Evolutionary conservation across 2,329 filamentous ascomycete species (phyloP), one percentile per base, ranked within the genome.

Genomic region (Parafenestella ontariensis): DNA sequence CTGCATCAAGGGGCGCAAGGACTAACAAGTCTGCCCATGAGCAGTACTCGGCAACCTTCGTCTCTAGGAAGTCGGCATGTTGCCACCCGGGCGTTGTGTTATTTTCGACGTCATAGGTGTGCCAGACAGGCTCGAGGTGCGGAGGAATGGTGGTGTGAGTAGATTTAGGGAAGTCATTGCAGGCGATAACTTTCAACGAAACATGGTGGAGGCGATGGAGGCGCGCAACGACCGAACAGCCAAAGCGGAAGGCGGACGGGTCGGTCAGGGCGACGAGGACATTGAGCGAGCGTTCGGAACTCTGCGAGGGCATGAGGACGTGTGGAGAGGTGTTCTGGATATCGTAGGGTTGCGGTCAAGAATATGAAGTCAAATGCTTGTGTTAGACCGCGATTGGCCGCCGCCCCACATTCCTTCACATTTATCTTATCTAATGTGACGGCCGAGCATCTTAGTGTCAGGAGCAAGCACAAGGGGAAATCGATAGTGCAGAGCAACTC

Each of bases 11-110:
- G 3, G 93, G 92, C 6, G 90, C 90, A 51, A 96, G 85, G 28
- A 96, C 87, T 54, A 96, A 82, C 62, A 96, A 78, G 75, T 96
- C 90, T 5, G 93, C 91, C 93, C 93, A 97, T 57, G 91, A 85
- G 61, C 92, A 91, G 56, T 96, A 87, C 67, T 89, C 87, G 9
- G 83, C 83, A 17, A 89, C 78, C 46, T 85, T 81, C 58, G 85
- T 81, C 21, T 86, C 70, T 18, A 59, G 45, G 50, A 52, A 65
- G 41, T 70, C 68, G 9, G 50, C 53, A 42, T 70, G 64, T 49
- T 68, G 61, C 65, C 66, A 68, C 31, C 57, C 62, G 6, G 66
- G 60, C 11, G 49, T 52, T 10, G 59, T 49, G 24, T 54, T 41
- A 36, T 50, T 58, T 9, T 72, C 63, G 29, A 49, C 45, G 36